Percentiles rank a stretch among this genome's conserved stretches.
Conservation (phyloP, 306 rosid species). For the Canavalia ensiformis region DNA sequence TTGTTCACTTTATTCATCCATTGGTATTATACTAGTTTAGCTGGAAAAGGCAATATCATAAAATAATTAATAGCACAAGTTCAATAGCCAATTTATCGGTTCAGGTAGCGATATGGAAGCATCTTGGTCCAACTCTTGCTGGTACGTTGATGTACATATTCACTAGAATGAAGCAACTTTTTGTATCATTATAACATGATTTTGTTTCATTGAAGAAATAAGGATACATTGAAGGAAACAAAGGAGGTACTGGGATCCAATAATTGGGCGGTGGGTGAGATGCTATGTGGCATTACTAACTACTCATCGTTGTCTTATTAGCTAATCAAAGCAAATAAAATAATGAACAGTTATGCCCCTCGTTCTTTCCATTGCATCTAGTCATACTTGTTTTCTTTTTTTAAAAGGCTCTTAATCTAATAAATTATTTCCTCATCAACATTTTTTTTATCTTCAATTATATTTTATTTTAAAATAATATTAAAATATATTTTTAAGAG, state of each 20-base stretch:
- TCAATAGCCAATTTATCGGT: not conserved
- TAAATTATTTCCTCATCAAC: too few species aligned
- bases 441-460: too few species aligned
- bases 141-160: not conserved
- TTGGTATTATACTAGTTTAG: too few species aligned
- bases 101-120: not conserved
- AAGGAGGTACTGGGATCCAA: not conserved
- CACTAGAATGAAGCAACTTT: not conserved
- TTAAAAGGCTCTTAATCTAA: too few species aligned
- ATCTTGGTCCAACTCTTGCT: not conserved
- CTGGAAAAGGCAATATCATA: too few species aligned
- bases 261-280: conserved; percentile 19
- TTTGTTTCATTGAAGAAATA: not conserved
- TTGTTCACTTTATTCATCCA: too few species aligned
- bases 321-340: not conserved
- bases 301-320: conserved; percentile 18
- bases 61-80: too few species aligned
- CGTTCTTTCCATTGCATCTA: not conserved
- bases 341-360: not conserved
- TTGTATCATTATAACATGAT: not conserved
- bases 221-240: not conserved
- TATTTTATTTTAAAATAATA: too few species aligned
- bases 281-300: not conserved
- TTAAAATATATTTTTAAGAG: too few species aligned
- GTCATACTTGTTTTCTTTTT: not conserved